Base-by-base conservation (phyloP, 768 basidiomycete species). In the Tricholoma matsutake region DNA sequence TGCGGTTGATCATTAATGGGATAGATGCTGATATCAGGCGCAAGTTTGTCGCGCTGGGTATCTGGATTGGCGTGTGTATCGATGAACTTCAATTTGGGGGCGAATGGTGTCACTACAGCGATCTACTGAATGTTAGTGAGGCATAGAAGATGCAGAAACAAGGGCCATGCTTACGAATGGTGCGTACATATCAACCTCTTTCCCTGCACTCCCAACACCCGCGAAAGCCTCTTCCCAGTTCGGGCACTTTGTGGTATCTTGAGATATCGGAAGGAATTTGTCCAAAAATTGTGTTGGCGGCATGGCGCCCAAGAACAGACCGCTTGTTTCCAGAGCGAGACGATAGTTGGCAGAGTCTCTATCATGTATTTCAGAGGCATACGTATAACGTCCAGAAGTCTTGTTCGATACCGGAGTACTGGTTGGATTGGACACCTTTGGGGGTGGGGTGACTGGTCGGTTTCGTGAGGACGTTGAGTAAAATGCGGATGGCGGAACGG, bases 231-330 rank as follows among this genome's bases (percentile, higher is more conserved):
- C 22, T 22, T 0, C 9, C 22, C 1, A 47, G 18, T 20, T 47
- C 45, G 45, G 45, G 18, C 45, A 47, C 45, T 47, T 25, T 22
- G 45, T 20, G 18, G 20, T 1, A 22, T 47, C 18, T 47, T 47
- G 45, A 47, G 22, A 25, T 1, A 25, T 49, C 13, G 47, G 47
- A 49, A 25, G 47, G 47, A 25, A 25, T 49, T 49, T 20, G 22
- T 47, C 6, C 22, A 47, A 47, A 25, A 47, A 47, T 47, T 25
- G 45, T 11, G 4, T 6, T 0, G 9, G 5, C 37, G 4, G 66
- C 56, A 35, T 70, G 68, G 16, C 68, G 61, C 2, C 64, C 63
- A 47, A 25, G 45, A 47, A 47, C 47, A 49, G 47, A 28, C 47
- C 22, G 22, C 47, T 49, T 25, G 47, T 49, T 13, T 49, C 47